Evolutionary conservation across 106 monocot species (phyloP).

Genomic region (Dioscorea dumetorum): DNA sequence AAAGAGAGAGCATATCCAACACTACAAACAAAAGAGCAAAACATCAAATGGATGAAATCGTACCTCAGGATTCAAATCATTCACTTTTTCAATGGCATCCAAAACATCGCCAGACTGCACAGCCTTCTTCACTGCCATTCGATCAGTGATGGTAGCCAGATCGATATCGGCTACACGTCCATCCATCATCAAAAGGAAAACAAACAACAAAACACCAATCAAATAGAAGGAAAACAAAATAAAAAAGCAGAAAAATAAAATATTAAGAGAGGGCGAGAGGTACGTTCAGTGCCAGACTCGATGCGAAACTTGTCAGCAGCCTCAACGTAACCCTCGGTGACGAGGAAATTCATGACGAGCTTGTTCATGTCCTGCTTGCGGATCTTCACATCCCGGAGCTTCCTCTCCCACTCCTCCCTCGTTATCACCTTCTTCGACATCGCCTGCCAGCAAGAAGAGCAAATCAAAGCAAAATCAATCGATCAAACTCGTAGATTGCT

Average conservation of each 20-base stretch:
- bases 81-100: constrained; percentile 94
- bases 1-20: neutral
- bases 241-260: neutral
- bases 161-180: constrained; percentile 64
- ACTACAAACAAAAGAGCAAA: neutral
- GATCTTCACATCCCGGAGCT: constrained; percentile 58
- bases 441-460: constrained; percentile 13
- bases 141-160: constrained; percentile 79
- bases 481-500: neutral
- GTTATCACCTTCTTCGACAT: constrained; percentile 56
- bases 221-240: neutral
- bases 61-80: constrained; percentile 91
- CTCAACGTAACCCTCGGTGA: constrained; percentile 76
- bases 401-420: constrained; percentile 63
- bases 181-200: constrained; percentile 5
- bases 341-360: constrained; percentile 78
- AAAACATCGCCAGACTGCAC: constrained; percentile 86
- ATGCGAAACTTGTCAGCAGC: constrained; percentile 72
- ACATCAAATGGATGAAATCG: neutral
- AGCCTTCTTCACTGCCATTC: constrained; percentile 93
- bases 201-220: neutral
- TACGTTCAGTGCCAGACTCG: constrained; percentile 82
- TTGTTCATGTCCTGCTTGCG: constrained; percentile 77
- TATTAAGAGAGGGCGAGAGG: constrained; percentile 1
- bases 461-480: neutral